phyloP scores from a whole-genome alignment of 2,329 filamentous ascomycete genomes.

The Trichophyton equinum region DNA sequence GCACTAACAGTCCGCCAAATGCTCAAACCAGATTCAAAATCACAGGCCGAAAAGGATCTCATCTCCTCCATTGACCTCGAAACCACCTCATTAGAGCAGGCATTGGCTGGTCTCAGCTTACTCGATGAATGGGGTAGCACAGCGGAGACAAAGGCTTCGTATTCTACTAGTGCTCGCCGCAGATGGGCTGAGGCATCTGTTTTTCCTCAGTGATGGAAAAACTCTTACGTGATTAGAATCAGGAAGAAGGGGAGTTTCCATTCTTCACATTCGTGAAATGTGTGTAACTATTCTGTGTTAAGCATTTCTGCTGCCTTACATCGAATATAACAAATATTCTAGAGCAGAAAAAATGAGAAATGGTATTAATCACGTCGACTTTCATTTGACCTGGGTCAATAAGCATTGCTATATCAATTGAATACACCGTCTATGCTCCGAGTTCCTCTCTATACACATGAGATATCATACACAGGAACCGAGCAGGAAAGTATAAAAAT shows the following conservation, averaged over 20 bases:
- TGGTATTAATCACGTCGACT: not conserved
- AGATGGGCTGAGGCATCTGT: slow-evolving; percentile 31
- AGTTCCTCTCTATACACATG: not conserved
- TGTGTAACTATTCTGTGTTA: slow-evolving; percentile 2
- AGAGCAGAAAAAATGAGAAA: not conserved
- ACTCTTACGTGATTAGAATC: not conserved
- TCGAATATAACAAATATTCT: not conserved
- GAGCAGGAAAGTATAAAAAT: not conserved
- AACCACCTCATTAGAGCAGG: slow-evolving; percentile 44
- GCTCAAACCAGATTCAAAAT: slow-evolving; percentile 45
- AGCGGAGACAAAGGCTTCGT: slow-evolving; percentile 38
- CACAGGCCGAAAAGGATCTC: slow-evolving; percentile 50
- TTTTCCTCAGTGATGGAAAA: slow-evolving; percentile 16
- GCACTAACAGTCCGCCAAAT: slow-evolving; percentile 48
- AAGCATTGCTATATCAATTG: not conserved
- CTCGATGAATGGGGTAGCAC: slow-evolving; percentile 42
- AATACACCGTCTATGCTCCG: not conserved
- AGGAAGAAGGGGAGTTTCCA: no score
- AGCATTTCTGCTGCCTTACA: not conserved
- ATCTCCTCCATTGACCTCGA: slow-evolving; percentile 44
- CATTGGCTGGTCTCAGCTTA: slow-evolving; percentile 41
- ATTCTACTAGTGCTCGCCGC: slow-evolving; percentile 30
- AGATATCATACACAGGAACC: not conserved
- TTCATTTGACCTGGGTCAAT: not conserved
- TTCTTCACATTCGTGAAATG: not conserved